Conservation (phyloP, 768 basidiomycete genomes). For the Amanita fuliginea region DNA sequence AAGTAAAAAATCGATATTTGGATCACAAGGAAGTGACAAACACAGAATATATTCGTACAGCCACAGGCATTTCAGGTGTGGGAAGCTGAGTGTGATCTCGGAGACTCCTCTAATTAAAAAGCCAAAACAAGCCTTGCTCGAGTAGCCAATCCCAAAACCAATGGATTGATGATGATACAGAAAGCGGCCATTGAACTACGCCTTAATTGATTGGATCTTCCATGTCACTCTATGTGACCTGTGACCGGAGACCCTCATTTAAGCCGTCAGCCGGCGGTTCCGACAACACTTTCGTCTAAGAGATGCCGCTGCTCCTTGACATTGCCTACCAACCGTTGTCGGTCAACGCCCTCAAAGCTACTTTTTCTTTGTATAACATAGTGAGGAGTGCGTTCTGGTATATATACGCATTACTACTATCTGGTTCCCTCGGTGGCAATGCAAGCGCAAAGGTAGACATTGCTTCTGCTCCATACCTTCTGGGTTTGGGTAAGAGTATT, state of each 20-base stretch:
- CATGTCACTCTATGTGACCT: too few species aligned
- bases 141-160: too few species aligned
- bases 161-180: too few species aligned
- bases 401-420: constrained; percentile 31
- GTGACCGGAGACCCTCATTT: too few species aligned
- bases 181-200: too few species aligned
- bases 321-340: constrained; percentile 22
- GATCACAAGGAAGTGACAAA: constrained; percentile 2
- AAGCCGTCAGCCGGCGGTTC: too few species aligned
- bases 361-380: constrained; percentile 23
- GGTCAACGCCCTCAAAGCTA: constrained; percentile 25
- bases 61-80: too few species aligned
- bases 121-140: too few species aligned
- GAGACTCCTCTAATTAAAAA: too few species aligned
- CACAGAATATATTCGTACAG: neutral
- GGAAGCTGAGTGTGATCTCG: too few species aligned
- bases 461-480: constrained; percentile 35
- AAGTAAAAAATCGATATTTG: constrained; percentile 1
- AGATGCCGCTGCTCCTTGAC: constrained; percentile 22
- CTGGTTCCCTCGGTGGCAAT: constrained; percentile 15
- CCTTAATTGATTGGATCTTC: too few species aligned
- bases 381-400: constrained; percentile 31
- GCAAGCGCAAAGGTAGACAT: constrained; percentile 17
- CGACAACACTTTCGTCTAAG: too few species aligned
- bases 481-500: constrained; percentile 42